Base-by-base conservation (phyloP, 2,329 filamentous ascomycete species). In the Hortaea werneckii region DNA sequence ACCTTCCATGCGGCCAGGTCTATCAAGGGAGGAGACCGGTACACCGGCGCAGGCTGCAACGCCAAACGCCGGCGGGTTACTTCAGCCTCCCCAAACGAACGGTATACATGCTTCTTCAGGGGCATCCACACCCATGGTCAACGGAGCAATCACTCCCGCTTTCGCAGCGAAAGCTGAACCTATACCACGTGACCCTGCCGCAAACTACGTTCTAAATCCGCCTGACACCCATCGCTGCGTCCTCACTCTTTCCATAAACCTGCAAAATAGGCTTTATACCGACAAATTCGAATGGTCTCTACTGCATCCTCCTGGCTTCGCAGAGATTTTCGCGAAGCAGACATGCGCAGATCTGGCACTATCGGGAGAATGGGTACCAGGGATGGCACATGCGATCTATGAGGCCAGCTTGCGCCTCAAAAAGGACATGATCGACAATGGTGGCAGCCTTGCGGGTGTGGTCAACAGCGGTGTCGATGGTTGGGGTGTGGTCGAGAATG, bases 221-320 rank as follows among this genome's bases (percentile, higher is more conserved):
- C 89, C 95, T 61, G 90, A 96, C 65, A 89, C 87, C 2, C 95
- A 96, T 66, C 82, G 92, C 42, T 96, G 92, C 63, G 84, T 96
- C 57, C 82, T 98, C 55, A 86, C 80, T 39, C 73, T 98, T 39
- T 95, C 85, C 62, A 85, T 98, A 59, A 95, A 95, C 60, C 76
- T 96, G 20, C 82, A 88, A 44, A 94, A 94, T 46, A 82, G 85
- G 56, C 77, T 96, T 9, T 96, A 95, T 66, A 94, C 87, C 3
- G 92, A 98, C 73, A 95, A 89, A 61, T 96, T 98, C 53, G 90
- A 96, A 64, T 96, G 90, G 90, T 96, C 90, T 5, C 72, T 98
- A 12, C 74, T 95, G 12, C 89, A 96, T 59, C 88, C 89, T 2
- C 85, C 88, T 1, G 90, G 90, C 20, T 88, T 90, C 37, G 87